Conservation (phyloP, 2,329 filamentous ascomycete species). For the Cyphellophora europaea region DNA sequence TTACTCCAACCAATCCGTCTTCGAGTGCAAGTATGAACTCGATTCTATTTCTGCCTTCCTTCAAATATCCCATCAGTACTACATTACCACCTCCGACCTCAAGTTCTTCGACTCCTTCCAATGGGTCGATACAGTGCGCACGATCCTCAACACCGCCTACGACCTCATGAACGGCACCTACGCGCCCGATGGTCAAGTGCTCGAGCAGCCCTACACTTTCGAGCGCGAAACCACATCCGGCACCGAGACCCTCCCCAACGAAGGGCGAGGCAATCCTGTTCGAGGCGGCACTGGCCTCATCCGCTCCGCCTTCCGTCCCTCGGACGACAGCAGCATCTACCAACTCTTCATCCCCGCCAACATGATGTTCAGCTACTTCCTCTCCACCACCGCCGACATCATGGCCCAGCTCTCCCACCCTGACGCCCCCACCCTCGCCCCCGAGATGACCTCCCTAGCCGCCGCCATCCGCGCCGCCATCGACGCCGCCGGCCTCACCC, state of each 20-base stretch:
- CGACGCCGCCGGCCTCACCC: neutral
- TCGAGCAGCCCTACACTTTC: conserved; percentile 59
- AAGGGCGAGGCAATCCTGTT: conserved; percentile 78
- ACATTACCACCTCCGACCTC: conserved; percentile 36
- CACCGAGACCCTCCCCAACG: conserved; percentile 78
- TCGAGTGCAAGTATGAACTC: conserved; percentile 47
- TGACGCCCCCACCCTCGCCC: neutral
- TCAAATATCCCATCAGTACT: conserved; percentile 40
- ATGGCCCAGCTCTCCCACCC: neutral
- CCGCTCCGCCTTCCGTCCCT: conserved; percentile 84
- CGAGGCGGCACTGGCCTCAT: conserved; percentile 75
- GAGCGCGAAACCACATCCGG: conserved; percentile 67
- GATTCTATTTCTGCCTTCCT: conserved; percentile 44
- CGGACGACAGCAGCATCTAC: conserved; percentile 86
- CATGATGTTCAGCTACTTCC: conserved; percentile 4
- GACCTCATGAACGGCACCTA: conserved; percentile 40
- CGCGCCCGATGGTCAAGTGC: conserved; percentile 28
- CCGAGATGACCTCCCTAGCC: neutral
- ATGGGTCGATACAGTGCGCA: conserved; percentile 37
- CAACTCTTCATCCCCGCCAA: conserved; percentile 93
- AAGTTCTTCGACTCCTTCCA: conserved; percentile 39
- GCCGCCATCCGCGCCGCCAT: neutral
- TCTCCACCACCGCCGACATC: neutral
- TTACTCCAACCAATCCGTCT: conserved; percentile 35
- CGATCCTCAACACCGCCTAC: conserved; percentile 32